Base-by-base conservation (phyloP, 768 basidiomycete species). In the Crassisporium funariophilum region DNA sequence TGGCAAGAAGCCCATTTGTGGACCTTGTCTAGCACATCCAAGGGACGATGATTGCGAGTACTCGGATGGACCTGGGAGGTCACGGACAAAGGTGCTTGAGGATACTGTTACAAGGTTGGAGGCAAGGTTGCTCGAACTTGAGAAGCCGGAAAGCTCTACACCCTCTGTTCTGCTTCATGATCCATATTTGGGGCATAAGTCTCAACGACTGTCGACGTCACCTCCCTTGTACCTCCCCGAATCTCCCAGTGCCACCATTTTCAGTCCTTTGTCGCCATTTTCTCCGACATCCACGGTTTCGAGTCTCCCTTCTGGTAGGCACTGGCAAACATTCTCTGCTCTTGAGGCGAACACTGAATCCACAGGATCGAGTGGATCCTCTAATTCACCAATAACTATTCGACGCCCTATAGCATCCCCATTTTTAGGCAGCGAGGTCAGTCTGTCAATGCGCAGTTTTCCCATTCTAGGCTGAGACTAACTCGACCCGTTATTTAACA, bases 41-140 rank as follows among this genome's bases (percentile, higher is more conserved):
- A 78, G 83, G 47, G 73, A 73, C 20, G 84, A 84, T 43, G 82
- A 82, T 22, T 88, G 86, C 61, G 85, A 88, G 65, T 88, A 86
- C 61, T 72, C 79, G 5, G 85, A 87, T 55, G 81, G 79, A 4
- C 75, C 75, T 23, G 76, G 76, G 34, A 76, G 81, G 47, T 81
- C 86, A 15, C 69, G 77, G 44, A 85, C 79, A 3, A 74, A 83
- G 55, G 68, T 73, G 4, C 63, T 88, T 15, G 83, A 85, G 58
- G 82, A 84, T 27, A 76, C 81, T 1, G 68, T 86, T 17, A 66
- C 73, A 1, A 70, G 77, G 22, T 65, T 87, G 25, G 77, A 78
- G 60, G 73, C 78, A 31, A 75, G 84, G 29, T 67, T 88, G 6
- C 68, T 69, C 38, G 81, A 83, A 49, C 64, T 82, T 21, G 81